A percentile compares a stretch with the other conserved stretches of the same genome.
Conservation (phyloP, 345 rosid genomes). For the Euclidium syriacum region DNA sequence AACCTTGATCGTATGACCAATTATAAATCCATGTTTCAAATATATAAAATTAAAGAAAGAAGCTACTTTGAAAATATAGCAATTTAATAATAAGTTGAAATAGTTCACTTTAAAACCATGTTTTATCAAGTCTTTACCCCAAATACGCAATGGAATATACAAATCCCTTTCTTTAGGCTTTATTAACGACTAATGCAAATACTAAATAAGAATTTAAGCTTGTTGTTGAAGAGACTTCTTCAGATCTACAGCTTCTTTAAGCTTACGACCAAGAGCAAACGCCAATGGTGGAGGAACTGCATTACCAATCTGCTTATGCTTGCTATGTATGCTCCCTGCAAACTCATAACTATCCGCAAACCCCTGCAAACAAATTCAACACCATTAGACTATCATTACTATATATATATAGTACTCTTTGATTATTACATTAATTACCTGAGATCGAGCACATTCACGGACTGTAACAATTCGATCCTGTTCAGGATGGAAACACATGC, state of each 20-base stretch:
- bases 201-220: not conserved
- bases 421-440: conserved; percentile 34
- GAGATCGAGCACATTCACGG: conserved; percentile 89
- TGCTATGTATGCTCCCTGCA: conserved; percentile 52
- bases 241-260: conserved; percentile 59
- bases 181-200: not conserved
- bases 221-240: conserved; percentile 19
- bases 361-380: conserved; percentile 44
- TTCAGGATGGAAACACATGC: conserved; percentile 90
- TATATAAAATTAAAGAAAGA: too few species aligned
- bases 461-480: conserved; percentile 81
- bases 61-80: too few species aligned
- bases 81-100: too few species aligned
- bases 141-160: not conserved
- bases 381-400: not conserved
- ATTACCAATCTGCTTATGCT: conserved; percentile 85
- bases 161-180: not conserved
- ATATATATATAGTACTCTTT: too few species aligned
- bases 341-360: conserved; percentile 71
- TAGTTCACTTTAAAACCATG: too few species aligned
- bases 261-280: conserved; percentile 71
- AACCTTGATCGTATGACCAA: too few species aligned
- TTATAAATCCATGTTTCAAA: too few species aligned
- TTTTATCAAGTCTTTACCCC: too few species aligned
- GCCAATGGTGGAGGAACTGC: conserved; percentile 94